A percentile compares a stretch with the other conserved stretches of the same genome.
Evolutionary conservation across 2,329 filamentous ascomycete species (phyloP).

Genomic region (Ophiostoma montium): DNA sequence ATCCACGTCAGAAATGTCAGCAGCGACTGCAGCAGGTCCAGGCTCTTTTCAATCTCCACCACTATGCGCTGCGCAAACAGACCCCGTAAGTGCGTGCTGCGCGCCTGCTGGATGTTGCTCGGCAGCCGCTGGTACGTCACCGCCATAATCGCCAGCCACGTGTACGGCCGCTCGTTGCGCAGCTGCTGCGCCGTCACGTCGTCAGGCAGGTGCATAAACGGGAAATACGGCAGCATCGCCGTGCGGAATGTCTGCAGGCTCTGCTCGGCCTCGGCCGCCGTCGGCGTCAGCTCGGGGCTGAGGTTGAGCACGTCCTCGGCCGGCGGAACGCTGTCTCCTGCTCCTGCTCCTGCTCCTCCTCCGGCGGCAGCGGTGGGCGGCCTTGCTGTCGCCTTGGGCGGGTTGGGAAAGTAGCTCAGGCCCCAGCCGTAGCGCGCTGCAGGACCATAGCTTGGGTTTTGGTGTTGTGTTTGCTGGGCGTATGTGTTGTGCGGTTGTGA

Average conservation of each 20-base stretch:
- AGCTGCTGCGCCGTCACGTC: constrained; percentile 25
- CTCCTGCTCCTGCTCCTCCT: too few species aligned
- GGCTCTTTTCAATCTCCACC: constrained; percentile 30
- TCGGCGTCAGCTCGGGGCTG: constrained; percentile 14
- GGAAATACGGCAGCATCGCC: constrained; percentile 27
- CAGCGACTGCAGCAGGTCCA: constrained; percentile 36
- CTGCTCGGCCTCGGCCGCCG: constrained; percentile 24
- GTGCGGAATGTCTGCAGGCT: constrained; percentile 26
- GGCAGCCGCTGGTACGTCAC: constrained; percentile 27
- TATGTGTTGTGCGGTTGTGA: not conserved
- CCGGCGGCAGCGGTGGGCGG: not conserved
- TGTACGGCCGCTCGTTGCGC: constrained; percentile 27
- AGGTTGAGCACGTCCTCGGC: constrained; percentile 2
- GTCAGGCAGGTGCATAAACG: constrained; percentile 27
- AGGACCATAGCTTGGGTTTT: not conserved
- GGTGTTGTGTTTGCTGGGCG: not conserved
- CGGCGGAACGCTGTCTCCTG: not conserved
- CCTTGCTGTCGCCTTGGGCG: not conserved
- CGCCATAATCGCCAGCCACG: constrained; percentile 36
- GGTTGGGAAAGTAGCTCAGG: not conserved
- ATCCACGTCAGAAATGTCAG: constrained; percentile 22
- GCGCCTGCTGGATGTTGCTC: constrained; percentile 24
- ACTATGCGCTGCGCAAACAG: constrained; percentile 30
- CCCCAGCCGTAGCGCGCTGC: not conserved
- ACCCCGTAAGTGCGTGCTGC: constrained; percentile 28